Evolutionary conservation across 306 rosid genomes (phyloP).

Genomic region (Ochetophila trinervis): DNA sequence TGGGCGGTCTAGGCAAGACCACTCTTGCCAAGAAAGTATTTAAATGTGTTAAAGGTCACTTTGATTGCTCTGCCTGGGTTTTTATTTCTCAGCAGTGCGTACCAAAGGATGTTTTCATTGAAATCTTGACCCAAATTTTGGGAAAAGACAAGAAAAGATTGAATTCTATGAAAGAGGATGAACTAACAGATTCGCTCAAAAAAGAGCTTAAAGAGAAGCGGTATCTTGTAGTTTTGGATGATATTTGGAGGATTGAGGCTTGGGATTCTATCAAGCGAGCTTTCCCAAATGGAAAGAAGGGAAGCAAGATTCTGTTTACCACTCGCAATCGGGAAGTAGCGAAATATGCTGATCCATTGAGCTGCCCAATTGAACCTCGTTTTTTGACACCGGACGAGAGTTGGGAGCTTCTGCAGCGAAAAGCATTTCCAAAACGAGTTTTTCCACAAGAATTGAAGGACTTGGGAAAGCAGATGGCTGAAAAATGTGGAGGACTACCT

Average conservation of each 20-base stretch:
- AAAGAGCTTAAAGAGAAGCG: conserved; percentile 14
- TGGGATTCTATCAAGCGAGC: conserved; percentile 40
- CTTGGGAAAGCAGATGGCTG: not conserved
- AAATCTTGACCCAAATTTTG: not conserved
- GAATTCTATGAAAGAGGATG: not conserved
- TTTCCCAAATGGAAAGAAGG: conserved; percentile 24
- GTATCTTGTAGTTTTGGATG: conserved; percentile 55
- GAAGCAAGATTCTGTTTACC: conserved; percentile 13
- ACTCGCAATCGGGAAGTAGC: conserved; percentile 38
- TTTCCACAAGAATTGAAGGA: not conserved
- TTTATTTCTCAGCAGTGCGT: conserved; percentile 13
- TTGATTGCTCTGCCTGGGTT: conserved; percentile 10
- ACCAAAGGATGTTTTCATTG: not conserved
- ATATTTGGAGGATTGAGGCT: conserved; percentile 40
- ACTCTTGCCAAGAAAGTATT: conserved; percentile 19
- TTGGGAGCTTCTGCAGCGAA: conserved; percentile 33
- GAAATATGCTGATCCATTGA: conserved; percentile 19
- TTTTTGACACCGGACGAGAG: conserved; percentile 27
- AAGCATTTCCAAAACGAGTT: not conserved
- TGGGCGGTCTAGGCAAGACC: conserved; percentile 25
- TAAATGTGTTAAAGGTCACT: not conserved
- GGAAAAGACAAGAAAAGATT: no score
- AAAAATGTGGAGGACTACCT: conserved; percentile 14
- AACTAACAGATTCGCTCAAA: not conserved
- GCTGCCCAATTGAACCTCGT: conserved; percentile 32